Conservation (phyloP, 2,329 filamentous ascomycete genomes). For the Trichoderma sp. region DNA sequence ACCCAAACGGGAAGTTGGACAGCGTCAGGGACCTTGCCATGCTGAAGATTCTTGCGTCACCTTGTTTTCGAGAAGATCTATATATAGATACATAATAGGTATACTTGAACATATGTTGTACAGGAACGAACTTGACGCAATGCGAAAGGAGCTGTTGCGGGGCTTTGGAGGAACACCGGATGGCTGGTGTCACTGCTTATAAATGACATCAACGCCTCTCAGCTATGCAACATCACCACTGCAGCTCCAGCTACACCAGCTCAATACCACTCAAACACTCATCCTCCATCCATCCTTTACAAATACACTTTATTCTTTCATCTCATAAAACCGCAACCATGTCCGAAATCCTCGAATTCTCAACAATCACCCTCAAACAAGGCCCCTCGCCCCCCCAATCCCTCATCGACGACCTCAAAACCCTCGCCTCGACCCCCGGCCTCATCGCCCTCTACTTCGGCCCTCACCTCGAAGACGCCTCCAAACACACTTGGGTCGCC, state of each 20-base stretch:
- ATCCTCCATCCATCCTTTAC: background rate
- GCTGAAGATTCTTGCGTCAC: too few species aligned
- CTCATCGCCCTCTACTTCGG: conserved; percentile 35
- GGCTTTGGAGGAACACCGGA: background rate
- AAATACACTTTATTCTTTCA: background rate
- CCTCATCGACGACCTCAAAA: conserved; percentile 28
- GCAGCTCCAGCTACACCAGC: background rate
- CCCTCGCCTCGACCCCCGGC: conserved; percentile 33
- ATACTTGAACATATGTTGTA: background rate
- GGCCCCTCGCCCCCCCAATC: conserved; percentile 27
- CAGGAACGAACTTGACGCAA: background rate
- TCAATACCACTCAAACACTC: background rate
- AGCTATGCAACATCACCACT: background rate
- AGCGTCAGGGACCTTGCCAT: too few species aligned
- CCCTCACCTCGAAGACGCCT: conserved; percentile 34
- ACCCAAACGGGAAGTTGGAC: background rate
- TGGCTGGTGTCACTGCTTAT: background rate
- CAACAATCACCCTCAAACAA: conserved; percentile 33
- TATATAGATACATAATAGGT: too few species aligned
- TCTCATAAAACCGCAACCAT: conserved; percentile 22
- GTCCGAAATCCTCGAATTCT: conserved; percentile 31
- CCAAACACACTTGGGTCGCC: conserved; percentile 33
- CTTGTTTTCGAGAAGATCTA: too few species aligned
- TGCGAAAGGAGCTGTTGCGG: background rate
- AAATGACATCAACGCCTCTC: background rate